Base-by-base conservation (phyloP, 2,329 filamentous ascomycete genomes). In the Penicillium sclerotiorum region DNA sequence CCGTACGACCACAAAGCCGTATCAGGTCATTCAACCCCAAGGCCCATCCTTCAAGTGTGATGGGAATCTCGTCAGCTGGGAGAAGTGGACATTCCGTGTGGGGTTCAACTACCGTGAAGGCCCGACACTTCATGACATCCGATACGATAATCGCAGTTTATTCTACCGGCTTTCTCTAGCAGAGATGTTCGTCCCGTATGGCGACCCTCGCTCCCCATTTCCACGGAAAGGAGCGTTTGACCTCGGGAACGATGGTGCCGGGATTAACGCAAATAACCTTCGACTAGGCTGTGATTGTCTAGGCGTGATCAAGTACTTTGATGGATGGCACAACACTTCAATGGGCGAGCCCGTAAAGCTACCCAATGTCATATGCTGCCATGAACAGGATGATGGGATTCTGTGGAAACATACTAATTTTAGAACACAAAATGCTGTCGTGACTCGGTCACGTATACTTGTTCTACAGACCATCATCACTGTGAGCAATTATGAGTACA, bases 121-220 rank as follows among this genome's bases (percentile, higher is more conserved):
- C 0, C 55, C 74, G 9, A 73, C 70, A 1, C 59, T 77, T 2
- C 72, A 75, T 41, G 68, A 77, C 37, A 58, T 76, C 11, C 59
- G 63, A 8, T 76, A 74, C 45, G 70, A 72, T 37, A 59, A 61
- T 1, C 67, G 71, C 3, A 70, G 62, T 25, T 41, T 74, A 7
- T 76, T 76, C 56, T 75, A 76, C 45, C 66, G 73, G 1, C 55
- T 77, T 2, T 71, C 70, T 2, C 56, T 76, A 8, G 63, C 69
- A 5, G 73, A 77, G 58, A 75, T 77, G 73, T 73, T 74, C 41
- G 74, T 76, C 1, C 74, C 73, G 0, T 77, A 77, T 38, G 74
- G 68, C 0, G 73, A 76, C 44, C 66, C 66, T 7, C 68, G 73
- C 2, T 56, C 62, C 22, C 74, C 74, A 2, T 75, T 71, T 50